Conservation (phyloP, 2,329 filamentous ascomycete genomes). For the Zymoseptoria pseudotritici region DNA sequence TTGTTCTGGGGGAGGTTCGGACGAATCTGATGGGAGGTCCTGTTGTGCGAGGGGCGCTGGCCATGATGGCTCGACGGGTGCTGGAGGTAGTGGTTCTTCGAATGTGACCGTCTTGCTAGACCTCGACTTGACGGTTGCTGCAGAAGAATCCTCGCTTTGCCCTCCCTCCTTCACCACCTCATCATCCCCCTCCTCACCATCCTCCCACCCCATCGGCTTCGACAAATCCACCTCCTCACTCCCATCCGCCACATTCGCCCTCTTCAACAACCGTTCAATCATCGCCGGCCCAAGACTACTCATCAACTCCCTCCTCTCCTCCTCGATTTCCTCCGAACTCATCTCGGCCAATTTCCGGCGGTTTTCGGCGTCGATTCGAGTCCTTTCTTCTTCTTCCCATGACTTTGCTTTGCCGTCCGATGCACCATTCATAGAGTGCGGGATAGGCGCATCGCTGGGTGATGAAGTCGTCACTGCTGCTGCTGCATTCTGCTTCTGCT, state of each 20-base stretch:
- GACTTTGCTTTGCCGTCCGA: slow-evolving; percentile 14
- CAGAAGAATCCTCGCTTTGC: background rate
- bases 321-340: slow-evolving; percentile 72
- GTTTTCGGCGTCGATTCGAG: slow-evolving; percentile 77
- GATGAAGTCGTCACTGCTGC: slow-evolving; percentile 50
- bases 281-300: slow-evolving; percentile 66
- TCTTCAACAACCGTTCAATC: slow-evolving; percentile 66
- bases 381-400: slow-evolving; percentile 52
- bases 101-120: slow-evolving; percentile 21
- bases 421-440: background rate
- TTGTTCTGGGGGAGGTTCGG: background rate
- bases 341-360: slow-evolving; percentile 64
- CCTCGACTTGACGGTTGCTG: slow-evolving; percentile 5
- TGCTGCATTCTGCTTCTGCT: slow-evolving; percentile 51
- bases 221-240: slow-evolving; percentile 36
- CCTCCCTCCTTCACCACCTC: background rate
- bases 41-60: too few species aligned
- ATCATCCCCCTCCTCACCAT: background rate
- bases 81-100: slow-evolving; percentile 4
- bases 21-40: slow-evolving; percentile 1
- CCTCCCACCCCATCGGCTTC: background rate
- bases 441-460: background rate
- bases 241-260: slow-evolving; percentile 67
- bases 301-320: slow-evolving; percentile 74
- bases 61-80: slow-evolving; percentile 1